Conservation (phyloP, 495 filamentous ascomycete species). For the Daldinia childiae region DNA sequence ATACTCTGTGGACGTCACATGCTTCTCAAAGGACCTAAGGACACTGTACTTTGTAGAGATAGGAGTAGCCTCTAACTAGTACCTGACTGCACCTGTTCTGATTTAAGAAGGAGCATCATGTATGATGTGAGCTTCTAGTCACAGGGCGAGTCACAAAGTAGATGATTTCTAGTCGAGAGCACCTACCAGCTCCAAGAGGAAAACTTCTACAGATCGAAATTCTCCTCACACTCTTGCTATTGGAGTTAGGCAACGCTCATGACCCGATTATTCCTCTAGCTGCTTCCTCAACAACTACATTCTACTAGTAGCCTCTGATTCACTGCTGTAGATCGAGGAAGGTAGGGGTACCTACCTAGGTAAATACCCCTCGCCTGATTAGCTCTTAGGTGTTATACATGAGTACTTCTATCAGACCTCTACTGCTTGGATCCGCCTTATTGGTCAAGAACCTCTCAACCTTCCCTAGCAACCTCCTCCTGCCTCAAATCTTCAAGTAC, state of each 20-base stretch:
- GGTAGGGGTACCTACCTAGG: neutral
- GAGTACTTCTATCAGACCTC: neutral
- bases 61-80: too few relatives aligned
- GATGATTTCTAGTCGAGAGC: too few relatives aligned
- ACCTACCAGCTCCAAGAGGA: too few relatives aligned
- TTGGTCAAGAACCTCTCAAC: neutral
- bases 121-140: too few relatives aligned
- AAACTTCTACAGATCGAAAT: too few relatives aligned
- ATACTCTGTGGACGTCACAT: too few relatives aligned
- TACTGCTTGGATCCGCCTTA: neutral
- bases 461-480: neutral
- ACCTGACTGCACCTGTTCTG: too few relatives aligned
- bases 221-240: neutral
- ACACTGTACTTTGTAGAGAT: too few relatives aligned
- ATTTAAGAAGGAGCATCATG: too few relatives aligned
- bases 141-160: too few relatives aligned
- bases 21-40: too few relatives aligned
- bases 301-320: neutral
- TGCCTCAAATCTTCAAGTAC: neutral
- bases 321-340: neutral
- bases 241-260: neutral
- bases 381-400: neutral
- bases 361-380: neutral
- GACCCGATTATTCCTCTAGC: neutral
- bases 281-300: neutral